phyloP scores from a whole-genome alignment of 2,329 filamentous ascomycete genomes.

The Diplodia mutila region DNA sequence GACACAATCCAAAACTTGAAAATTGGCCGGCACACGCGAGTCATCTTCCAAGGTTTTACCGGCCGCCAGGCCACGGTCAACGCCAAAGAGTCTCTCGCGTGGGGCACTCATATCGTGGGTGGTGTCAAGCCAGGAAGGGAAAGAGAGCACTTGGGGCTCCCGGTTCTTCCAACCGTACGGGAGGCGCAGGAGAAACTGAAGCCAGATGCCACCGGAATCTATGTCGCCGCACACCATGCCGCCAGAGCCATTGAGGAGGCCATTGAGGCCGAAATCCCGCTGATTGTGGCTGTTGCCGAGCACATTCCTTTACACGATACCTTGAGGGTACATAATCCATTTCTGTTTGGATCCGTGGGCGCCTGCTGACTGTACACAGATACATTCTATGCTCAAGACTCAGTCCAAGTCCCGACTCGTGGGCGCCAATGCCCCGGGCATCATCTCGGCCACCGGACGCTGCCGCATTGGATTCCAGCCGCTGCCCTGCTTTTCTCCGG shows the following conservation, averaged over 20 bases:
- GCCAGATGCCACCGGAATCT: slow-evolving; percentile 78
- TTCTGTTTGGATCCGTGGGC: neutral
- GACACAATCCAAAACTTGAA: slow-evolving; percentile 68
- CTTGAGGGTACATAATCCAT: slow-evolving; percentile 60
- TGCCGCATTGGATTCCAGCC: slow-evolving; percentile 79
- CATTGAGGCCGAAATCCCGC: slow-evolving; percentile 75
- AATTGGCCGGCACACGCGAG: slow-evolving; percentile 67
- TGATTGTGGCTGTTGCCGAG: slow-evolving; percentile 79
- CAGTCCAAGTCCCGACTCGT: slow-evolving; percentile 74
- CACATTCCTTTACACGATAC: slow-evolving; percentile 80
- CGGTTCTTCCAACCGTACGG: slow-evolving; percentile 69
- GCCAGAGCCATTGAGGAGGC: slow-evolving; percentile 76
- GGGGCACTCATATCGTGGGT: slow-evolving; percentile 80
- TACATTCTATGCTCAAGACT: slow-evolving; percentile 71
- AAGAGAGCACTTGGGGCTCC: slow-evolving; percentile 73
- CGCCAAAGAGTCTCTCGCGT: slow-evolving; percentile 74
- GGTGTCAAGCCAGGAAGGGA: slow-evolving; percentile 70
- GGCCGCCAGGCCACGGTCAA: slow-evolving; percentile 73
- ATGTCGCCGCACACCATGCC: slow-evolving; percentile 76
- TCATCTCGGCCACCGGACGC: slow-evolving; percentile 72
- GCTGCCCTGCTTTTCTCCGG: slow-evolving; percentile 70
- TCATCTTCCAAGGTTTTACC: slow-evolving; percentile 74
- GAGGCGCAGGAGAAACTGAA: slow-evolving; percentile 71
- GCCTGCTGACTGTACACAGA: slow-evolving; percentile 44
- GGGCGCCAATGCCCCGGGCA: slow-evolving; percentile 80